Base-by-base conservation (phyloP, 108 stramenopile genomes). In the Conticribra weissflogii region DNA sequence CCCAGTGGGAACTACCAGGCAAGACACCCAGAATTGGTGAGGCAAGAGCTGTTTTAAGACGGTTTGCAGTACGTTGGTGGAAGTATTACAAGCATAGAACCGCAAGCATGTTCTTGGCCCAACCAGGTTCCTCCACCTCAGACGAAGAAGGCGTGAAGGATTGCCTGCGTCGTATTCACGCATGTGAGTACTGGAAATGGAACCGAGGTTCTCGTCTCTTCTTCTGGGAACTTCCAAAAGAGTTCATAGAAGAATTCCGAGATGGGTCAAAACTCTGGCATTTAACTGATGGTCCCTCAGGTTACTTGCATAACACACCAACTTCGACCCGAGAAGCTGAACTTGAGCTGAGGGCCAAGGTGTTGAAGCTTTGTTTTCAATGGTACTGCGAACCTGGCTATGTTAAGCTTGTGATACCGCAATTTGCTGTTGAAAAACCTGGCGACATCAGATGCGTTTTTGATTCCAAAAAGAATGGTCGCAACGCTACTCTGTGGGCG, bases 1-100 rank as follows among this genome's bases (percentile, higher is more conserved):
- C 63, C 1, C 18, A 51, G 16, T 63, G 63, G 63, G 49, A 28
- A 5, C 21, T 23, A 2, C 59, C 59, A 21, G 36, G 9, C 34
- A 24, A 60, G 34, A 21, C 8, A 12, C 9, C 1, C 1, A 24
- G 22, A 22, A 1, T 22, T 4, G 34, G 41, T 7, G 36, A 0
- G 2, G 34, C 59, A 24, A 34, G 41, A n/a, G 14, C 23, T 34
- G 21, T 44, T 1, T 21, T 60, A 3, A 3, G 41, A 33, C 3
- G 21, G 12, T 60, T 60, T 60, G 59, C 59, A 1, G 59, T 60
- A 1, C 3, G 23, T 0, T 65, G 63, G 63, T 65, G 63, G 63
- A n/a, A 1, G 0, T 1, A 33, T 17, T 34, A 28, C 22, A 2
- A 32, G 15, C 2, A 18, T 2, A 49, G 31, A 51, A 3, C 50